A percentile compares a stretch with the other conserved stretches of the same genome.
phyloP scores from a whole-genome alignment of 352 stramenopile genomes.

The Pythium phragmiticola region DNA sequence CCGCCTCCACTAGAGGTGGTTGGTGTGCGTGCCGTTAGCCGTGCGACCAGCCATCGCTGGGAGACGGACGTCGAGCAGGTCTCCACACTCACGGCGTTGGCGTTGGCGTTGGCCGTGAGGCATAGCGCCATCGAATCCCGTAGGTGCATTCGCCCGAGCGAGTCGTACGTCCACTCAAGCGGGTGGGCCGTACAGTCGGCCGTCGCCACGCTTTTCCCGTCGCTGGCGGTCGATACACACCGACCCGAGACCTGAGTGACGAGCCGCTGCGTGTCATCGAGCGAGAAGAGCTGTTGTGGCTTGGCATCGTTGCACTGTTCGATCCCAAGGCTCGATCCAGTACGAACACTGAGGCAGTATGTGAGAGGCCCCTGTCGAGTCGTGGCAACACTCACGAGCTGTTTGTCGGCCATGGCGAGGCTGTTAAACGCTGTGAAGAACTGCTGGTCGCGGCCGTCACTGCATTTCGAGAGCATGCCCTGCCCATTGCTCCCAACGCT shows the following conservation, averaged over 20 bases:
- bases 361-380: constrained; percentile 1
- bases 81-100: neutral
- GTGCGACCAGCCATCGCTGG: constrained; percentile 17
- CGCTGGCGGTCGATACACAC: neutral
- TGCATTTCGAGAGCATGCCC: constrained; percentile 13
- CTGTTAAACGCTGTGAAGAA: constrained; percentile 10
- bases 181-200: neutral
- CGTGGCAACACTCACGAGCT: constrained; percentile 13
- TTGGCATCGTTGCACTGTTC: constrained; percentile 4
- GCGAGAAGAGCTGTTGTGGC: constrained; percentile 10
- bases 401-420: constrained; percentile 8
- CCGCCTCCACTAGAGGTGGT: neutral
- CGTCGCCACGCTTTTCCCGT: neutral
- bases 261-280: constrained; percentile 8
- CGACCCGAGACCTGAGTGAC: neutral
- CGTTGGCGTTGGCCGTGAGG: neutral
- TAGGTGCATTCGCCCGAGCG: constrained; percentile 15
- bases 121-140: neutral
- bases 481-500: neutral
- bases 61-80: constrained; percentile 1
- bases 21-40: neutral
- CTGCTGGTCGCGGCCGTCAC: constrained; percentile 11
- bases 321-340: neutral
- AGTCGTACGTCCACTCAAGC: constrained; percentile 19
- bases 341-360: constrained; percentile 1